Conservation (phyloP, 257 asterid genomes). For the Forsythia viridissima region DNA sequence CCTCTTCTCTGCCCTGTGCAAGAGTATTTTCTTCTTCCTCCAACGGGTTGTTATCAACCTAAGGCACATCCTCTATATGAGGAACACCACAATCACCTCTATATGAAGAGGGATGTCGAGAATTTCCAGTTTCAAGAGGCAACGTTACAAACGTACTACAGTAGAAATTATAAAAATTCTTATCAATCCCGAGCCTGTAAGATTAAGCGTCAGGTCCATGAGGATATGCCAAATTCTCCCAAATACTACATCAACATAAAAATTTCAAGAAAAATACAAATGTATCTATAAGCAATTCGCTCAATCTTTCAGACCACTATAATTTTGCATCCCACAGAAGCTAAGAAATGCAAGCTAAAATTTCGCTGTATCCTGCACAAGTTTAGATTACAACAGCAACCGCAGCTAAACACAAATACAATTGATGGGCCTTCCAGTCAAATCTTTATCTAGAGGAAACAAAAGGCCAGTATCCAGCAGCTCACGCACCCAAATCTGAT, state of each 20-base stretch:
- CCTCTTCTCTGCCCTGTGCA: too few relatives aligned
- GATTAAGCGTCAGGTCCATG: neutral
- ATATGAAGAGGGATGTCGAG: too few relatives aligned
- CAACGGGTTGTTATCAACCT: too few relatives aligned
- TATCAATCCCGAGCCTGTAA: neutral
- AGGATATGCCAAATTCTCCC: neutral
- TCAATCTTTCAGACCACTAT: neutral
- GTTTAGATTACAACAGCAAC: slow-evolving; percentile 6
- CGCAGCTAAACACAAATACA: slow-evolving; percentile 3
- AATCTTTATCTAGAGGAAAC: too few relatives aligned
- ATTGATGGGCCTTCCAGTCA: slow-evolving; percentile 21
- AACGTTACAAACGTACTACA: too few relatives aligned
- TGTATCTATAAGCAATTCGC: neutral
- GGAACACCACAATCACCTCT: too few relatives aligned
- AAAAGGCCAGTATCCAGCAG: slow-evolving; percentile 8
- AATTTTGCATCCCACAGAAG: neutral
- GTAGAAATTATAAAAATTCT: neutral
- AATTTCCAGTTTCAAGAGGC: too few relatives aligned
- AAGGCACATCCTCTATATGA: too few relatives aligned
- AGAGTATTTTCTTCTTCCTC: too few relatives aligned
- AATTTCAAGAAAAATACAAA: neutral
- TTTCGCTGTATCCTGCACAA: slow-evolving; percentile 7
- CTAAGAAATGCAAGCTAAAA: neutral
- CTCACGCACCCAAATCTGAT: slow-evolving; percentile 15
- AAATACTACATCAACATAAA: neutral